Percentiles rank a stretch among this genome's conserved stretches.
phyloP scores from a whole-genome alignment of 805 yeast genomes.

The Barnettozyma pratensis region DNA sequence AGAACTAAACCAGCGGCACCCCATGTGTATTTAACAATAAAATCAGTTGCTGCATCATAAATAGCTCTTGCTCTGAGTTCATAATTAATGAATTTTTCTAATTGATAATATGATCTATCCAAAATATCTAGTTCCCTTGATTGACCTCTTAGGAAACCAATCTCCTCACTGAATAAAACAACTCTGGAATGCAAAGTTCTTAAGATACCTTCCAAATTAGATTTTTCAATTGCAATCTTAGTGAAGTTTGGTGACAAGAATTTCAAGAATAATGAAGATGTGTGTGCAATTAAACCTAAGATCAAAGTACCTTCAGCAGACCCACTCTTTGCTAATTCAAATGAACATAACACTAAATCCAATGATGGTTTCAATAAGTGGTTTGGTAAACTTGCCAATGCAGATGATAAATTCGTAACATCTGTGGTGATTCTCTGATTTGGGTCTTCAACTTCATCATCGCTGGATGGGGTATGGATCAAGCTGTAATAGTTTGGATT shows the following conservation, averaged over 20 bases:
- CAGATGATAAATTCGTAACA: slow-evolving; percentile 64
- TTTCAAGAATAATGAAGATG: slow-evolving; percentile 68
- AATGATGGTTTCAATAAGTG: slow-evolving; percentile 80
- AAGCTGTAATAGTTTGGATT: slow-evolving; percentile 72
- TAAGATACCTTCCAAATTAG: slow-evolving; percentile 79
- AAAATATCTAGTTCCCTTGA: slow-evolving; percentile 68
- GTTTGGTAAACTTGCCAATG: slow-evolving; percentile 71
- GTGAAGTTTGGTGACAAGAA: slow-evolving; percentile 90
- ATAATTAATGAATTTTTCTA: slow-evolving; percentile 71
- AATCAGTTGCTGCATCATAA: slow-evolving; percentile 82
- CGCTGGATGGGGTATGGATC: slow-evolving; percentile 45
- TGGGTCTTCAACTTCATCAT: slow-evolving; percentile 56
- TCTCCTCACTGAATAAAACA: slow-evolving; percentile 76
- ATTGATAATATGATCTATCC: slow-evolving; percentile 75
- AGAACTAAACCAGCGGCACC: slow-evolving; percentile 90
- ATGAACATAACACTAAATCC: slow-evolving; percentile 75
- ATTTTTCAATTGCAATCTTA: slow-evolving; percentile 66
- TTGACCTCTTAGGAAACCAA: slow-evolving; percentile 82
- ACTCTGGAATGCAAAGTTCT: slow-evolving; percentile 79
- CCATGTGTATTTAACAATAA: slow-evolving; percentile 87
- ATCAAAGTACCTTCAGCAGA: slow-evolving; percentile 71
- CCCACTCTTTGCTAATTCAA: slow-evolving; percentile 49
- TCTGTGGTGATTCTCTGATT: slow-evolving; percentile 83
- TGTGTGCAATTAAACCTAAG: slow-evolving; percentile 73
- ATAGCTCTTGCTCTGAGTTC: slow-evolving; percentile 72